Percentiles rank a stretch among this genome's conserved stretches.
Conservation (phyloP, 2,329 filamentous ascomycete genomes). For the Exophiala mesophila region DNA sequence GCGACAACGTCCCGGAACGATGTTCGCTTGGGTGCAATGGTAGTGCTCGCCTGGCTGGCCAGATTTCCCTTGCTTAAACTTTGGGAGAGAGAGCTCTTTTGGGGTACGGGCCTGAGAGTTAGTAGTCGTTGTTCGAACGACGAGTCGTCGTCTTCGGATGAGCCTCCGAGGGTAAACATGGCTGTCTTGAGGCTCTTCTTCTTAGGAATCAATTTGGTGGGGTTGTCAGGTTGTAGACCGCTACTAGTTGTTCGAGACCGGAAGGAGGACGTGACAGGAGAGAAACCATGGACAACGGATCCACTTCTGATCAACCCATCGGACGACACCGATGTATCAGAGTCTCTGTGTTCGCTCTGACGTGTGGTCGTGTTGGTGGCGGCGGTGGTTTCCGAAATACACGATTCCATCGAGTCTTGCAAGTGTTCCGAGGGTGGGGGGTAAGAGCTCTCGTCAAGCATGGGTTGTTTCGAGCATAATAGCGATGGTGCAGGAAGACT, state of each 20-base stretch:
- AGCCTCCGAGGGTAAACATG: conserved; percentile 70
- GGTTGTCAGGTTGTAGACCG: conserved; percentile 2
- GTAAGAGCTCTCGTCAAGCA: conserved; percentile 30
- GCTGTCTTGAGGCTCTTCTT: conserved; percentile 50
- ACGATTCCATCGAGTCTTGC: conserved; percentile 53
- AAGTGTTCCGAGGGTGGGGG: conserved; percentile 29
- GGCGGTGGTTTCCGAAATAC: conserved; percentile 55
- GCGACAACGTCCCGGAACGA: conserved; percentile 75
- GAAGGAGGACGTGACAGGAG: conserved; percentile 64
- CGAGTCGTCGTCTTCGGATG: conserved; percentile 77
- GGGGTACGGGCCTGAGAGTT: conserved; percentile 41
- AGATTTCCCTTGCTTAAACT: conserved; percentile 44
- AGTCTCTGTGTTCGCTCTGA: conserved; percentile 44
- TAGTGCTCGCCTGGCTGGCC: conserved; percentile 28
- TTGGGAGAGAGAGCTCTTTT: conserved; percentile 30
- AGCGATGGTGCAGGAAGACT: conserved; percentile 37
- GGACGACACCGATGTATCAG: conserved; percentile 60
- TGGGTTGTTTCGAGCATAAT: conserved; percentile 34
- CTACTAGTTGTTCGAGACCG: conserved; percentile 44
- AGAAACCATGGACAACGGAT: conserved; percentile 81
- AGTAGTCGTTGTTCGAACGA: conserved; percentile 61
- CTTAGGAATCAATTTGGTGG: conserved; percentile 13
- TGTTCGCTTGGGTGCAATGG: conserved; percentile 62
- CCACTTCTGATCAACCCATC: conserved; percentile 53
- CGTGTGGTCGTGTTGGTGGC: conserved; percentile 45